A percentile compares a stretch with the other conserved stretches of the same genome.
Evolutionary conservation across 257 asterid genomes (phyloP).

Genomic region (Solanum rostratum): DNA sequence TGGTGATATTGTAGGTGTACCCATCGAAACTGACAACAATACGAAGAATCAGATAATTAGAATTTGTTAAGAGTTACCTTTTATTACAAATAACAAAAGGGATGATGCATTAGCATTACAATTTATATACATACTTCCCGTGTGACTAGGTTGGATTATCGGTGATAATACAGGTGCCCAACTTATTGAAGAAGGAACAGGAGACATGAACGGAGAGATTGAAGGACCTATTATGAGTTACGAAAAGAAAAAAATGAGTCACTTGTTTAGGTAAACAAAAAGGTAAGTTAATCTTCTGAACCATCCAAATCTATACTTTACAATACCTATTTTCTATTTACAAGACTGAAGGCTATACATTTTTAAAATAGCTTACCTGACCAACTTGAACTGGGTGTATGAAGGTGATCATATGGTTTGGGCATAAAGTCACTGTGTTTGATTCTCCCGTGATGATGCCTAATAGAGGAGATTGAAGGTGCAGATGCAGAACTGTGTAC

Average conservation of each 20-base stretch:
- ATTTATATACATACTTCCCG: constrained; percentile 18
- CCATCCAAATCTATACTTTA: neutral
- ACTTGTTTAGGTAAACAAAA: neutral
- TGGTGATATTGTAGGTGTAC: constrained; percentile 48
- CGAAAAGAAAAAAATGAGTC: neutral
- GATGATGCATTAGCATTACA: neutral
- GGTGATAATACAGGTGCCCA: constrained; percentile 33
- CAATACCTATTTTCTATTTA: neutral
- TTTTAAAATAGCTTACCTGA: constrained; percentile 27
- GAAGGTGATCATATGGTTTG: constrained; percentile 19
- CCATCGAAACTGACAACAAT: constrained; percentile 23
- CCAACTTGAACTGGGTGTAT: constrained; percentile 8
- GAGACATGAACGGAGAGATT: constrained; percentile 27
- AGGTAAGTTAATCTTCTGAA: neutral
- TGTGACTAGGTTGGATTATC: constrained; percentile 25
- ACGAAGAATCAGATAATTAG: constrained; percentile 2
- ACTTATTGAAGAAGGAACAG: constrained; percentile 19
- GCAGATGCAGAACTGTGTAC: constrained; percentile 18
- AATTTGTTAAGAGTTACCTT: neutral
- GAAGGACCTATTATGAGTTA: constrained; percentile 26
- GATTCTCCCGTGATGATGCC: constrained; percentile 23
- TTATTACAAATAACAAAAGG: neutral
- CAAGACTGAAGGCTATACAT: neutral
- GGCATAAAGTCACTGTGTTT: constrained; percentile 27
- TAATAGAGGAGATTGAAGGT: constrained; percentile 13